Evolutionary conservation across 148 eudicot species (phyloP).

Genomic region (Hydrangea macrophylla): DNA sequence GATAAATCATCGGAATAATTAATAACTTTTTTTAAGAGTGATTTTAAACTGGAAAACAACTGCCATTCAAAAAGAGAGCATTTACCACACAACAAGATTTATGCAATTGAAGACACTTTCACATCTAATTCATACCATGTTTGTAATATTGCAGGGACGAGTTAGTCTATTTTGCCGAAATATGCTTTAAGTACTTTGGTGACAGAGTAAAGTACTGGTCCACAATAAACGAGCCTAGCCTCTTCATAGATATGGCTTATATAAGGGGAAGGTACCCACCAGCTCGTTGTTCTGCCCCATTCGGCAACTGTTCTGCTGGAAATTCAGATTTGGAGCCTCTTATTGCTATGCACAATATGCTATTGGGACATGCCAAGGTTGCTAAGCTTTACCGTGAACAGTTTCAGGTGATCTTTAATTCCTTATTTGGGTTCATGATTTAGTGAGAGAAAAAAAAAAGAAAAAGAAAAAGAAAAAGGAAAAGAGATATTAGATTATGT

Average conservation of each 20-base stretch:
- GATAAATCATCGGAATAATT: no score
- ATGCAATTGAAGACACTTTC: no score
- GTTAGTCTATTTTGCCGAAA: constrained; percentile 50
- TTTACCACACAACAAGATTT: no score
- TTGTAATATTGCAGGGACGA: constrained; percentile 50
- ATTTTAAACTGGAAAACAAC: no score
- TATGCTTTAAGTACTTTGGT: constrained; percentile 67
- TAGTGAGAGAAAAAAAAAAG: no score
- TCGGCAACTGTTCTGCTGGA: constrained; percentile 48
- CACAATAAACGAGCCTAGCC: constrained; percentile 80
- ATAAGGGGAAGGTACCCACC: constrained; percentile 59
- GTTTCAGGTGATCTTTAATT: constrained; percentile 35
- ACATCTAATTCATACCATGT: no score
- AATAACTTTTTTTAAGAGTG: no score
- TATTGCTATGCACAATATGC: constrained; percentile 57
- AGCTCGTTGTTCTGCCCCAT: constrained; percentile 59
- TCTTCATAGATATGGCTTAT: constrained; percentile 38
- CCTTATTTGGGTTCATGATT: no score
- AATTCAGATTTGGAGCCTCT: constrained; percentile 73
- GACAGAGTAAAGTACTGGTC: constrained; percentile 77
- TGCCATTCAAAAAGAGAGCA: no score
- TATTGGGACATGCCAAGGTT: constrained; percentile 69
- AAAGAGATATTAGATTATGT: no score
- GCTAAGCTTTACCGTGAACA: constrained; percentile 44
- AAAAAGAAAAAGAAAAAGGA: no score